Conservation (phyloP, 805 yeast genomes). For the Wickerhamiella australiensis region DNA sequence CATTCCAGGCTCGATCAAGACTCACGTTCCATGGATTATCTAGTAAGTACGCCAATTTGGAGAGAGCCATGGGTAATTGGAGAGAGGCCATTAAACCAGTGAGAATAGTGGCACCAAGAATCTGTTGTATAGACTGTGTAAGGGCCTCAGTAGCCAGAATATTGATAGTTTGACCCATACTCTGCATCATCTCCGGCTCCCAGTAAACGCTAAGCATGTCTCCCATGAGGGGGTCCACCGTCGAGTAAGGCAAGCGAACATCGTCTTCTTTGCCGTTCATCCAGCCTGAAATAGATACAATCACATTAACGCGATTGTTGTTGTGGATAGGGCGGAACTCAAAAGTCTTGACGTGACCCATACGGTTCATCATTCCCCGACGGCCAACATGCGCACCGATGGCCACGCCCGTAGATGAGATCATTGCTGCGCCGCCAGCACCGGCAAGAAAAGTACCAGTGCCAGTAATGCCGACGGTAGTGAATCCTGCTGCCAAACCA, state of each 20-base stretch:
- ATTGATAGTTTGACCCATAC: conserved; percentile 91
- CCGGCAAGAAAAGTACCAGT: conserved; percentile 89
- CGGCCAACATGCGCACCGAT: conserved; percentile 85
- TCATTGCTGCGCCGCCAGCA: conserved; percentile 89
- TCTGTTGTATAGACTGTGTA: conserved; percentile 87
- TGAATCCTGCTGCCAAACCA: conserved; percentile 91
- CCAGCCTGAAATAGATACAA: conserved; percentile 93
- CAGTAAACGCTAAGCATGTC: conserved; percentile 82
- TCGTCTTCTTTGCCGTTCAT: conserved; percentile 92
- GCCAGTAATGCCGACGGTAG: conserved; percentile 92
- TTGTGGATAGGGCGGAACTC: conserved; percentile 89
- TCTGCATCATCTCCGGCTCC: conserved; percentile 96
- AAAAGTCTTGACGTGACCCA: conserved; percentile 86
- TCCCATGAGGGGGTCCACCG: conserved; percentile 97
- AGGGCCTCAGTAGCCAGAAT: conserved; percentile 90
- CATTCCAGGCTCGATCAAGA: conserved; percentile 92
- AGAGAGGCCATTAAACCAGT: conserved; percentile 86
- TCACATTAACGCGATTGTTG: conserved; percentile 73
- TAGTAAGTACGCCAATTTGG: conserved; percentile 75
- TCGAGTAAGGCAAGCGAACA: conserved; percentile 88
- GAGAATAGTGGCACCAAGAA: conserved; percentile 79
- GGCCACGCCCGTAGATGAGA: conserved; percentile 82
- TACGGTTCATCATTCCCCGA: conserved; percentile 71
- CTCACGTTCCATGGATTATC: conserved; percentile 99
- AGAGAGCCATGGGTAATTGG: conserved; percentile 81